Base-by-base conservation (phyloP, 306 rosid species). In the Ammopiptanthus mongolicus region DNA sequence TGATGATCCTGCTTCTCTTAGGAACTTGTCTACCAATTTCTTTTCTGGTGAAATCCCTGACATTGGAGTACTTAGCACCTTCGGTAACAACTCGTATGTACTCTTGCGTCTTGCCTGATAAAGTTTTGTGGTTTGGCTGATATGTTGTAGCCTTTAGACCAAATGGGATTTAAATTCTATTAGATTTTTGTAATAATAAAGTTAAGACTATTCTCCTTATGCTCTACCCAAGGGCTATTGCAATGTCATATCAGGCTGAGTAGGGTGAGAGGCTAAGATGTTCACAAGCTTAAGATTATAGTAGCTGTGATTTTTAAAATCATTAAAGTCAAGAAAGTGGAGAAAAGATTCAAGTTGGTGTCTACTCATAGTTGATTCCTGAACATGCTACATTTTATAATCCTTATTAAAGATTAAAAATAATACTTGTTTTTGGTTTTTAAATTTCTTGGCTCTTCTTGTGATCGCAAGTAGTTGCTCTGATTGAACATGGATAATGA, bases 41-140 rank as follows among this genome's bases (percentile, higher is more conserved):
- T 90, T 96, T 58, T 84, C 93, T 2, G 99, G 99, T 13, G 98
- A 96, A 89, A 90, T 96, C 62, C 99, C 99, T 1, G 98, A 92
- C 51, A 68, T 90, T 69, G 99, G 99, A 85, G 88, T 89, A 61
- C 80, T 96, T 37, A 92, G 98, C 90, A 92, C 89, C 34, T 96
- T 96, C 22, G 87, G 88, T 37, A 91, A 82, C 46, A 70, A 64
- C 69, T 89, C 99, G 99, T 96, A 78, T 81, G 98, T 83, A 48
- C 37, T 65, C 71, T 71, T 51, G 14, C 47, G 33, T 65, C 71
- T 71, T 51, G 14, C 47, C 17, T 57, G 0, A 8, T 19, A 41
- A 8, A 34, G 11, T 28, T 51, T 22, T 11, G 31, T 31, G 14
- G 57, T 41, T 50, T 74, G 46, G 14, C 2, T 48, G 46, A 73